Evolutionary conservation across 352 stramenopile genomes (phyloP).

Genomic region (Phytophthora syringae): DNA sequence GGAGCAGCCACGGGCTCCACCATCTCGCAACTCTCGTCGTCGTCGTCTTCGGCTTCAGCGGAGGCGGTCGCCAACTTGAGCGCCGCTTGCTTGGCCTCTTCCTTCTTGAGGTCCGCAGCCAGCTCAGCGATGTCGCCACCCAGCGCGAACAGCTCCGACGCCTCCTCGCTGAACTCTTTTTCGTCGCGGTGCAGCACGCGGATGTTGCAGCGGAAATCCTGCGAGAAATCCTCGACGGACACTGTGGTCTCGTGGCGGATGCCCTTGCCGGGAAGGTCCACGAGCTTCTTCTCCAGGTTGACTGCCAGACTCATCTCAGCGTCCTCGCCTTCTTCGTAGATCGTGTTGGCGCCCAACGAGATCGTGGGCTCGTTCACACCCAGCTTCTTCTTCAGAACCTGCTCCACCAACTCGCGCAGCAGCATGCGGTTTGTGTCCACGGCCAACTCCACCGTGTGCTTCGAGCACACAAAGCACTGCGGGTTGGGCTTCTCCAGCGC

Average conservation of each 20-base stretch:
- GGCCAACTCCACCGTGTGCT: constrained; percentile 91
- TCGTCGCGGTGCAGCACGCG: constrained; percentile 76
- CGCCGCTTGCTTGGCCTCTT: constrained; percentile 44
- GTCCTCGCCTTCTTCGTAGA: constrained; percentile 97
- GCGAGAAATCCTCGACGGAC: constrained; percentile 95
- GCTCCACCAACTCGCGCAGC: constrained; percentile 77
- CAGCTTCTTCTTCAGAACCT: constrained; percentile 88
- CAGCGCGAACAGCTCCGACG: constrained; percentile 77
- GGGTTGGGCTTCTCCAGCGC: constrained; percentile 91
- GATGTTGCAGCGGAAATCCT: constrained; percentile 92
- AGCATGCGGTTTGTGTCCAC: constrained; percentile 91
- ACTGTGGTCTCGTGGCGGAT: constrained; percentile 93
- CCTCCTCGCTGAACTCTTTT: constrained; percentile 68
- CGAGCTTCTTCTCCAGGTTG: constrained; percentile 91
- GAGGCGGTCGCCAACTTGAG: constrained; percentile 25
- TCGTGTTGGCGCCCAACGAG: constrained; percentile 83
- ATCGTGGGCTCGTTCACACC: constrained; percentile 91
- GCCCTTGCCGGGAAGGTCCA: constrained; percentile 91
- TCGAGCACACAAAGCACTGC: constrained; percentile 97
- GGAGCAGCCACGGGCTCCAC: constrained; percentile 25
- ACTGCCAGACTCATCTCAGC: constrained; percentile 76
- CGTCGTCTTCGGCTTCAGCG: constrained; percentile 16
- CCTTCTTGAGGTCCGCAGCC: constrained; percentile 47
- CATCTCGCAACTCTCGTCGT: constrained; percentile 41
- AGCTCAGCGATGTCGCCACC: constrained; percentile 72